A percentile compares a stretch with the other conserved stretches of the same genome.
These are phyloP conservation scores for Polychaeton citri DNA, from an alignment of 2,329 filamentous ascomycete species.

Conservation along the genomic window DNA sequence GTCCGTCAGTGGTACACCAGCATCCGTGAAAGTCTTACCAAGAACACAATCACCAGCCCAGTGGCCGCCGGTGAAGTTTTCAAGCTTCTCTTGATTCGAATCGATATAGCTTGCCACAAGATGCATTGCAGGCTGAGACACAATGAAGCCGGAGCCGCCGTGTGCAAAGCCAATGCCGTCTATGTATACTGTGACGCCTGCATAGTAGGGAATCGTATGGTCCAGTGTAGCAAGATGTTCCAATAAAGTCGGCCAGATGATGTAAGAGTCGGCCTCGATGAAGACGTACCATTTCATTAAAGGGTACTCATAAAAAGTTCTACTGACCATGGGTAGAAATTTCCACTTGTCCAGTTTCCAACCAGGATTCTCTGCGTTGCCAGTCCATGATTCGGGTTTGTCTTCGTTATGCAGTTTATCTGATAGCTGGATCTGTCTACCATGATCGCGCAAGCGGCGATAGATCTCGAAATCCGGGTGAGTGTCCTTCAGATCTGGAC, in stretches of 20 bases:
- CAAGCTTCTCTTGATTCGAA: slow-evolving; percentile 22
- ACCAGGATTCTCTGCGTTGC: slow-evolving; percentile 19
- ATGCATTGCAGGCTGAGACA: slow-evolving; percentile 38
- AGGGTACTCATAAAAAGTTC: slow-evolving; percentile 33
- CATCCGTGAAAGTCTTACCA: slow-evolving; percentile 12
- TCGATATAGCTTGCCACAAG: no score
- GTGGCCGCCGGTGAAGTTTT: slow-evolving; percentile 11
- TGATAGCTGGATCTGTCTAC: slow-evolving; percentile 6
- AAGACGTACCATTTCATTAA: slow-evolving; percentile 40
- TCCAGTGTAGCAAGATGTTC: slow-evolving; percentile 33
- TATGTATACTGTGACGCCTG: slow-evolving; percentile 26
- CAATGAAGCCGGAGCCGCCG: slow-evolving; percentile 30
- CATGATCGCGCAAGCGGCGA: slow-evolving; percentile 8
- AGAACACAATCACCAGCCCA: slow-evolving; percentile 18
- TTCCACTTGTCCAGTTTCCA: slow-evolving; percentile 43
- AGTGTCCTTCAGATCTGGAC: slow-evolving; percentile 1
- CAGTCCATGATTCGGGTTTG: slow-evolving; percentile 1
- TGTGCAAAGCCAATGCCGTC: slow-evolving; percentile 29
- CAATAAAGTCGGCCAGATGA: slow-evolving; percentile 29
- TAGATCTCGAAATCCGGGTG: slow-evolving; percentile 15
- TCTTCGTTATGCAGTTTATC: slow-evolving; percentile 10
- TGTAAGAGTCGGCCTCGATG: slow-evolving; percentile 38
- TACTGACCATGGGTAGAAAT: slow-evolving; percentile 40
- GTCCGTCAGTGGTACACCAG: slow-evolving; percentile 9
- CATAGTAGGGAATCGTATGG: slow-evolving; percentile 28